Conservation (phyloP, 2,329 filamentous ascomycete genomes). For the Aspergillus japonicus region DNA sequence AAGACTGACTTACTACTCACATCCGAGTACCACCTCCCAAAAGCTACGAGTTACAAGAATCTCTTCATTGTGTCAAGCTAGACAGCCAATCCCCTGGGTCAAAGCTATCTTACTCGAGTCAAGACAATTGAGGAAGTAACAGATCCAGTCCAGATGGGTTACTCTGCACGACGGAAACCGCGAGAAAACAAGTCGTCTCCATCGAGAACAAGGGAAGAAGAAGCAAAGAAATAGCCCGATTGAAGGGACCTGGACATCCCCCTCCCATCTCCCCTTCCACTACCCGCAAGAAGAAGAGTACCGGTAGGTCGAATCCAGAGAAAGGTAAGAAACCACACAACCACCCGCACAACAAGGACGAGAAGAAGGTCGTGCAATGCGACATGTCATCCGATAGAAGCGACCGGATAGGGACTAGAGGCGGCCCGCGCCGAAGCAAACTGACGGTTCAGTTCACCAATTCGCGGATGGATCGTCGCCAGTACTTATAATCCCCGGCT, state of each 20-base stretch:
- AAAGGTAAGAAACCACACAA: too few species aligned
- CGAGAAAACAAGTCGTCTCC: not conserved
- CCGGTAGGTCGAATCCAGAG: too few species aligned
- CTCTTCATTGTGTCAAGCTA: not conserved
- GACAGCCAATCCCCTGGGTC: not conserved
- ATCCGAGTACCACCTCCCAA: not conserved
- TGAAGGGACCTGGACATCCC: not conserved
- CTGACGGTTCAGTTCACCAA: slow-evolving; percentile 1
- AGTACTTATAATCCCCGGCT: not conserved
- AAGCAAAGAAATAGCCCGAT: not conserved
- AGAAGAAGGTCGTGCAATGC: not conserved
- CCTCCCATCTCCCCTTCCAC: too few species aligned
- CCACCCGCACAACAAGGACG: not conserved
- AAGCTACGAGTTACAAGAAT: not conserved
- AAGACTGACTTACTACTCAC: not conserved
- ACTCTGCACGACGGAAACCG: not conserved
- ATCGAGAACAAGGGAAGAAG: not conserved
- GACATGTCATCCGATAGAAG: not conserved
- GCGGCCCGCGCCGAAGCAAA: slow-evolving; percentile 8
- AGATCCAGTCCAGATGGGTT: not conserved
- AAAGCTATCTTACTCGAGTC: not conserved
- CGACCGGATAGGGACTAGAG: slow-evolving; percentile 3
- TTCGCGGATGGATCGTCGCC: not conserved
- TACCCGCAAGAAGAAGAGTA: too few species aligned
- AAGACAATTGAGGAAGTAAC: not conserved